A percentile compares a stretch with the other conserved stretches of the same genome.
phyloP scores from a whole-genome alignment of 1,284 basidiomycete species.

The Megacollybia platyphylla region DNA sequence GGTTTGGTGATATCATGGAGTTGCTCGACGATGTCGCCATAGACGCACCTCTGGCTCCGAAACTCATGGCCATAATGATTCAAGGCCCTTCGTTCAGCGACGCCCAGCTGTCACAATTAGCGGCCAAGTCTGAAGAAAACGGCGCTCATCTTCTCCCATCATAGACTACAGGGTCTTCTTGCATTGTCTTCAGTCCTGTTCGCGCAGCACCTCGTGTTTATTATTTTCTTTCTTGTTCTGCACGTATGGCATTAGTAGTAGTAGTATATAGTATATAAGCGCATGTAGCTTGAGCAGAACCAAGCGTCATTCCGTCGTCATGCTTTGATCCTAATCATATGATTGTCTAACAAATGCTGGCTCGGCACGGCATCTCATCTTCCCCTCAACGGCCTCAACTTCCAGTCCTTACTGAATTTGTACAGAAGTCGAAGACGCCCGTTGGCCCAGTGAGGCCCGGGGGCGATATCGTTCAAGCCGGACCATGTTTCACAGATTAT shows the following conservation, averaged over 20 bases:
- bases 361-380: no score
- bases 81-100: constrained; percentile 57
- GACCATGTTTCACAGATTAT: constrained; percentile 9
- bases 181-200: constrained; percentile 6
- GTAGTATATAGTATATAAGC: background rate
- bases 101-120: constrained; percentile 38
- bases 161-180: constrained; percentile 28
- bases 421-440: no score
- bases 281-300: constrained; percentile 5
- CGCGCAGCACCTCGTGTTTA: constrained; percentile 1
- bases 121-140: constrained; percentile 43
- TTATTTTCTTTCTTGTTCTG: constrained; percentile 2
- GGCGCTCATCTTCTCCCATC: constrained; percentile 43
- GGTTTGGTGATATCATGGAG: constrained; percentile 57
- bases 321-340: background rate
- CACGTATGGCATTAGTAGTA: constrained; percentile 1
- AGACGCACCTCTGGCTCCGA: constrained; percentile 81
- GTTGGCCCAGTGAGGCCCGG: no score
- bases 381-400: no score
- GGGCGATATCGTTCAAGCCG: no score
- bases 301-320: background rate
- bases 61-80: constrained; percentile 64
- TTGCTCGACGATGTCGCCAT: constrained; percentile 79
- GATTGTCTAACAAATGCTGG: background rate
- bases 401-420: no score